Conservation (phyloP, 257 asterid genomes). For the Lithospermum erythrorhizon region DNA sequence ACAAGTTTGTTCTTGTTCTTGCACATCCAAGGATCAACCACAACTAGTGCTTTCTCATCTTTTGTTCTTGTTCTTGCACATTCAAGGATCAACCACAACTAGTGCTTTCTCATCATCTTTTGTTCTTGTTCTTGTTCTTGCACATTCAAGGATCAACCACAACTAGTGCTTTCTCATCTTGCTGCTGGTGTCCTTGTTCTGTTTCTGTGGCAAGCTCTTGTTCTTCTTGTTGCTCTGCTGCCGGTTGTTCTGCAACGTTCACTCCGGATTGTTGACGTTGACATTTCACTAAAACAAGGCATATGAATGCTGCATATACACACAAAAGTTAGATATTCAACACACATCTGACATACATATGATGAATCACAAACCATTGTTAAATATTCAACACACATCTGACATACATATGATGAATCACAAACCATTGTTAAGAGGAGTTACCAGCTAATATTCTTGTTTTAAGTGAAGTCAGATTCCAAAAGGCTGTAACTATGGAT, state of each 20-base stretch:
- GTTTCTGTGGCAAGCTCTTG: constrained; percentile 3
- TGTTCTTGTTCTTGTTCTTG: constrained; percentile 17
- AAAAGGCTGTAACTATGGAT: constrained; percentile 61
- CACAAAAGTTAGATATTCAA: background rate
- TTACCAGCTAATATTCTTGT: constrained; percentile 81
- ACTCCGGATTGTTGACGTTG: constrained; percentile 31
- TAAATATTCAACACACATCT: background rate
- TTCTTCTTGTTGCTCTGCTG: constrained; percentile 3
- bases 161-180: constrained; percentile 30
- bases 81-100: constrained; percentile 25
- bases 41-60: constrained; percentile 33
- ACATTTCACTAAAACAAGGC: constrained; percentile 67
- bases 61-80: constrained; percentile 14
- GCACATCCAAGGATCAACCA: constrained; percentile 15
- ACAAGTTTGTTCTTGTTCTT: constrained; percentile 19
- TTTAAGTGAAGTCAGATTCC: constrained; percentile 72
- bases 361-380: background rate
- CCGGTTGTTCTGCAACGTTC: constrained; percentile 22
- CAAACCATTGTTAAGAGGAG: background rate
- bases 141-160: constrained; percentile 18
- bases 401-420: background rate
- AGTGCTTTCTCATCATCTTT: constrained; percentile 28
- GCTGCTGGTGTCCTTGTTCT: constrained; percentile 18
- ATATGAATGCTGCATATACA: constrained; percentile 65
- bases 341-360: background rate